phyloP scores from a whole-genome alignment of 2,329 filamentous ascomycete species.

The Hymenotorrendiella dingleyae region DNA sequence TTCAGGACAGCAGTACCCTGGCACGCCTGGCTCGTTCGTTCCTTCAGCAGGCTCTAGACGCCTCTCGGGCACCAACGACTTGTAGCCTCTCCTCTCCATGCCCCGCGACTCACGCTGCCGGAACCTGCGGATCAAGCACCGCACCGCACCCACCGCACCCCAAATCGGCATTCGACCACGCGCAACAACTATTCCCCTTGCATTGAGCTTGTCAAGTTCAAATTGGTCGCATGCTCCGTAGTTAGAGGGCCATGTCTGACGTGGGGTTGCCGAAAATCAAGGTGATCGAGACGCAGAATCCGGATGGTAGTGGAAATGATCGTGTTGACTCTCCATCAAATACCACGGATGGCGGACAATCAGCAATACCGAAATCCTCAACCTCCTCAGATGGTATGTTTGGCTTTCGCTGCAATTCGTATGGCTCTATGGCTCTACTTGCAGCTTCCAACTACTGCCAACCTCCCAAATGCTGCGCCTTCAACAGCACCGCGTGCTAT shows the following conservation, averaged over 20 bases:
- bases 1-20: too few species aligned
- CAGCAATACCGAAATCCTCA: constrained; percentile 23
- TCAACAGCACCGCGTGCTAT: neutral
- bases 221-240: too few species aligned
- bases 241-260: constrained; percentile 29
- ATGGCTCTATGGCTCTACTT: too few species aligned
- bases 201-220: constrained; percentile 20
- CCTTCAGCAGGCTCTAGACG: too few species aligned
- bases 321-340: constrained; percentile 24
- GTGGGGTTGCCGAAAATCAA: constrained; percentile 26
- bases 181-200: constrained; percentile 1
- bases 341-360: constrained; percentile 23
- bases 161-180: constrained; percentile 10
- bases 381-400: constrained; percentile 29
- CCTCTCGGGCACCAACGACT: too few species aligned
- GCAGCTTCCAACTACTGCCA: too few species aligned
- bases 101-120: too few species aligned
- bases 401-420: constrained; percentile 5
- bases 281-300: constrained; percentile 24
- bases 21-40: too few species aligned
- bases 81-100: too few species aligned
- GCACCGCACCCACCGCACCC: too few species aligned
- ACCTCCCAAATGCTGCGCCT: too few species aligned
- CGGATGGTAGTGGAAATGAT: constrained; percentile 17
- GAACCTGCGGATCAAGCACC: constrained; percentile 14